Conservation (phyloP, 257 asterid genomes). For the Linderniella brevidens region DNA sequence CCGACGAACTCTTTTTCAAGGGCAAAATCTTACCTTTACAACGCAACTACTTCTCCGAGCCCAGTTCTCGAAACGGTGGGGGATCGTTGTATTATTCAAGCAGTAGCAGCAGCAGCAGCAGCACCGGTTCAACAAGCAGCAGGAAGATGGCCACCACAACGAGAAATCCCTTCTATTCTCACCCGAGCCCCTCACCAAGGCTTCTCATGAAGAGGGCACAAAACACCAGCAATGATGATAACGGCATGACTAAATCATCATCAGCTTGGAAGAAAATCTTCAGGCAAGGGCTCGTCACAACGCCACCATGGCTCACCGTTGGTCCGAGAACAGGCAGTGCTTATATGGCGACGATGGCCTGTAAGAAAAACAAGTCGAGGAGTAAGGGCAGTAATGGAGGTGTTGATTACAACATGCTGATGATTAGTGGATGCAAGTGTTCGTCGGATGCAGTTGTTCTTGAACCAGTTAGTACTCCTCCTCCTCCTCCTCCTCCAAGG, state of each 20-base stretch:
- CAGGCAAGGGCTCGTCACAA: constrained; percentile 41
- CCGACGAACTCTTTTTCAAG: constrained; percentile 50
- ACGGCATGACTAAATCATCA: constrained; percentile 7
- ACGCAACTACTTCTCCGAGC: constrained; percentile 27
- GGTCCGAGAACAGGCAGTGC: constrained; percentile 21
- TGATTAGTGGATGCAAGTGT: too few relatives aligned
- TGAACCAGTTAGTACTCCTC: too few relatives aligned
- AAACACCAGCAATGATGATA: too few relatives aligned
- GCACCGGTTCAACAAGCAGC: constrained; percentile 16
- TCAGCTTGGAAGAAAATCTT: constrained; percentile 43
- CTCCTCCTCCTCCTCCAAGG: too few relatives aligned
- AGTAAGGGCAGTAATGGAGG: constrained; percentile 39
- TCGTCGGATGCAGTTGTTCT: too few relatives aligned
- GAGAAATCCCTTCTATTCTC: too few relatives aligned
- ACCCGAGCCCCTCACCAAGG: too few relatives aligned
- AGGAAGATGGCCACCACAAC: too few relatives aligned
- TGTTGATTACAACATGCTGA: too few relatives aligned
- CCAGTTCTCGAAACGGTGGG: constrained; percentile 60
- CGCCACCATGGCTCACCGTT: constrained; percentile 69
- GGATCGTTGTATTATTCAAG: too few relatives aligned
- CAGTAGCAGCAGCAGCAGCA: too few relatives aligned
- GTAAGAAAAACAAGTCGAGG: constrained; percentile 9
- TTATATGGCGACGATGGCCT: constrained; percentile 5
- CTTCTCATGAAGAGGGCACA: too few relatives aligned
- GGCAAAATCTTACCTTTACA: constrained; percentile 53